These are phyloP conservation scores for Microbotryum silenes-acaulis DNA, from an alignment of 1,284 basidiomycete genomes.

Conservation along the genomic window DNA sequence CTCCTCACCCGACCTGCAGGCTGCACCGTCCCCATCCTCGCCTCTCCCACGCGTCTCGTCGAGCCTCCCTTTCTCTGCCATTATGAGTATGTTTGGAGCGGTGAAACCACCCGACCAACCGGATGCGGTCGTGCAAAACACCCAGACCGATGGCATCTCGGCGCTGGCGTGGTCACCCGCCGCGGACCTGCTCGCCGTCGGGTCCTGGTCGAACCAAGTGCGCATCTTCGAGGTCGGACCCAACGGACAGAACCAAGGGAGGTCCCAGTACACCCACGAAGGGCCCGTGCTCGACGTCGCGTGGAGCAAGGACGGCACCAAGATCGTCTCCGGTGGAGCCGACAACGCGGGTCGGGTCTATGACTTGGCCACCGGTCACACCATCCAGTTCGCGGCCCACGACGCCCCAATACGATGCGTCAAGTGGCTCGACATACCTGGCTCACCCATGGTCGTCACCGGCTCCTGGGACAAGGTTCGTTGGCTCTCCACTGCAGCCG, in stretches of 20 bases:
- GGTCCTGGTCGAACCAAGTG: constrained; percentile 43
- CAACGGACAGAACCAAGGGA: constrained; percentile 55
- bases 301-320: constrained; percentile 56
- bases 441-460: constrained; percentile 47
- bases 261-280: constrained; percentile 74
- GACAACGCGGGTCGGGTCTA: constrained; percentile 55
- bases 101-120: too few relatives aligned
- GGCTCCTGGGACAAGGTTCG: constrained; percentile 66
- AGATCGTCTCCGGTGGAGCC: constrained; percentile 74
- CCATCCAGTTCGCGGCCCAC: constrained; percentile 65
- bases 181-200: constrained; percentile 44
- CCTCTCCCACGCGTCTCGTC: too few relatives aligned
- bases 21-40: too few relatives aligned
- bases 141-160: constrained; percentile 40
- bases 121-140: constrained; percentile 24
- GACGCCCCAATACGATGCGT: constrained; percentile 72
- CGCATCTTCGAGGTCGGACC: constrained; percentile 32
- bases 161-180: constrained; percentile 40
- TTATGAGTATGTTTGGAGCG: too few relatives aligned
- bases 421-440: constrained; percentile 63
- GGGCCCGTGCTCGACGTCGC: constrained; percentile 12
- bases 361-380: constrained; percentile 61
- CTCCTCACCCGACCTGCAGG: too few relatives aligned
- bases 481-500: too few relatives aligned
- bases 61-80: too few relatives aligned